Conservation (phyloP, 2,329 filamentous ascomycete species). For the Xylariaceae sp. region DNA sequence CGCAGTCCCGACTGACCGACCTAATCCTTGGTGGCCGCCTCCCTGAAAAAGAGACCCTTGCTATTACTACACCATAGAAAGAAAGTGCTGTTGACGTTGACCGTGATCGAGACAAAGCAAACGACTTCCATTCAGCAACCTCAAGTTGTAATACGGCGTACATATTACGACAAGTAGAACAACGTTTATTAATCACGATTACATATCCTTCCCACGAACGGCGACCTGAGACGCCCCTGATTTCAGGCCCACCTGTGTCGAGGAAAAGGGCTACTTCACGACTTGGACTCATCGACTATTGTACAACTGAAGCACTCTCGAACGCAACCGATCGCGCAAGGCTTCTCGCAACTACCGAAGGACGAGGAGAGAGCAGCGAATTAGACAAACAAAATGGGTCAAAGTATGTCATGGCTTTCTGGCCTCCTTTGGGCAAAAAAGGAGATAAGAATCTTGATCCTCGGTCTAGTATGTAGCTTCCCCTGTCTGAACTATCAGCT, state of each 20-base stretch:
- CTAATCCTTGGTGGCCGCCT: conserved; percentile 13
- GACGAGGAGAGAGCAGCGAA: no score
- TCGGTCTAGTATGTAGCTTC: conserved; percentile 69
- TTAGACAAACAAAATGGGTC: conserved; percentile 50
- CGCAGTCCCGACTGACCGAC: conserved; percentile 4
- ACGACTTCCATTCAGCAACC: no score
- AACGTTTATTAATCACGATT: neutral
- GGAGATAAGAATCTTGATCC: conserved; percentile 92
- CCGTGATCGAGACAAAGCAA: no score
- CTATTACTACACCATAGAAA: no score
- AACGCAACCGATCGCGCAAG: neutral
- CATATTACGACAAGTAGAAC: neutral
- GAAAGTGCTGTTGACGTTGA: no score
- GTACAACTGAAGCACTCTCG: no score
- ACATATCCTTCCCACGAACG: neutral
- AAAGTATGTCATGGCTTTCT: conserved; percentile 65
- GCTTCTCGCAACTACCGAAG: neutral
- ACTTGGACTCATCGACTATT: conserved; percentile 1
- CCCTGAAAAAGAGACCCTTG: conserved; percentile 4
- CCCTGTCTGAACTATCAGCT: conserved; percentile 6
- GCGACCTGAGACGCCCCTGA: conserved; percentile 8
- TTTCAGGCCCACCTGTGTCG: conserved; percentile 1
- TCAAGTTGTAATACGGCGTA: no score
- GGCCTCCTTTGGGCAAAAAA: conserved; percentile 85
- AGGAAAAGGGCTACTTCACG: neutral